Evolutionary conservation across 148 eudicot genomes (phyloP).

Genomic region (Limonium bicolor): DNA sequence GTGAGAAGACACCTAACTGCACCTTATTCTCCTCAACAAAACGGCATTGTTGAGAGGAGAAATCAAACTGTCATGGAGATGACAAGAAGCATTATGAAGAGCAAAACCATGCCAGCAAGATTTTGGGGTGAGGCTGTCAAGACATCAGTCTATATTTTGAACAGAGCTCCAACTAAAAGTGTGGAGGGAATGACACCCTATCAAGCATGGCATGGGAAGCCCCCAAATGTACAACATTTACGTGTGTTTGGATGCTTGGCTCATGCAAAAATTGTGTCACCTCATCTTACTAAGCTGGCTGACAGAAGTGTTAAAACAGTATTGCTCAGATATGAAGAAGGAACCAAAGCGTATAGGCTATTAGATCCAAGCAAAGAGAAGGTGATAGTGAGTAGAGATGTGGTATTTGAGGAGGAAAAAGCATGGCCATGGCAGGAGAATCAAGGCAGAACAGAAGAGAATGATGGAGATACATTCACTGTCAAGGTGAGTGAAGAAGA

Average conservation of each 20-base stretch:
- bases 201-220: conserved; percentile 2
- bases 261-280: not conserved
- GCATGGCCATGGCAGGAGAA: conserved; percentile 6
- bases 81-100: no score
- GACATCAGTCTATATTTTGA: not conserved
- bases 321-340: not conserved
- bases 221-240: not conserved
- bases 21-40: conserved; percentile 7
- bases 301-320: not conserved
- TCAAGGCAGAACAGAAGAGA: no score
- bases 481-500: no score
- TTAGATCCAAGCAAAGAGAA: not conserved
- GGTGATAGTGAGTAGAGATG: conserved; percentile 1
- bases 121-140: no score
- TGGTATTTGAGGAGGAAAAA: not conserved
- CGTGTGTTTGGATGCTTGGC: conserved; percentile 1
- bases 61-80: no score
- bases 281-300: not conserved
- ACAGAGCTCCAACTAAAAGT: not conserved
- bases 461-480: no score
- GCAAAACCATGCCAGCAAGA: no score
- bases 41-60: conserved; percentile 3
- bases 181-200: not conserved
- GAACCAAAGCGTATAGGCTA: conserved; percentile 3
- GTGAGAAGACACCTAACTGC: conserved; percentile 4